Evolutionary conservation across 129 eudicot genomes (phyloP), one percentile per base, ranked within the genome.

Genomic region (Chrysanthemum lavandulifolium): DNA sequence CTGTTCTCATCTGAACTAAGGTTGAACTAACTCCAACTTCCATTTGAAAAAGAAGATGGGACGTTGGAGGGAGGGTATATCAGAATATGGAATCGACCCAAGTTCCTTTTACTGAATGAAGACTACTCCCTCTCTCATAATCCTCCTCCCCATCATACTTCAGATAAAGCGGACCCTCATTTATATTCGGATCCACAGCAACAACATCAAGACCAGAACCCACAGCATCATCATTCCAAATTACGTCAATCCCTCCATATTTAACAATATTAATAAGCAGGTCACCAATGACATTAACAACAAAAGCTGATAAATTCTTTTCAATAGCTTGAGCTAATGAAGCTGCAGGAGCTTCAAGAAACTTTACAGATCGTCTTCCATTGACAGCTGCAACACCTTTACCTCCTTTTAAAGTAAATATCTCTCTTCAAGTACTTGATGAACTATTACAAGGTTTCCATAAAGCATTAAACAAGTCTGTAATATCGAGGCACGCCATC

Each of bases 361-460:
- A 82, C 86, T 94, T 94, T 8, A 94, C 98, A 5, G 98, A 94
- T 12, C 86, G 97, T 2, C 97, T 94, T 69, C 98, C 98, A 31
- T 62, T 78, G 52, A 94, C 73, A 53, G 96, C 97, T 61, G 90
- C 86, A 72, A 80, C 78, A 45, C 97, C 96, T 76, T 84, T 90
- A 72, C 97, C 96, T 67, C 93, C 97, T 87, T 85, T 94, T 66
- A 94, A 58, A 8, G 77, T 76, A 78, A 94, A 94, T 2, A 84
- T 75, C 82, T 94, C 98, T 64, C 96, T 79, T 45, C 96, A 96
- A 0, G 96, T 84, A 80, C 86, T 94, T 16, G 98, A 82, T 25
- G 97, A 87, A 74, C 94, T 70, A 54, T 88, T 86, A 72, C 98
- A 90, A 0, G 96, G 96, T 77, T 90, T 97, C 98, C 98, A 94